Conservation (phyloP, 169 alveolate genomes). For the Ichthyophthirius multifiliis region DNA sequence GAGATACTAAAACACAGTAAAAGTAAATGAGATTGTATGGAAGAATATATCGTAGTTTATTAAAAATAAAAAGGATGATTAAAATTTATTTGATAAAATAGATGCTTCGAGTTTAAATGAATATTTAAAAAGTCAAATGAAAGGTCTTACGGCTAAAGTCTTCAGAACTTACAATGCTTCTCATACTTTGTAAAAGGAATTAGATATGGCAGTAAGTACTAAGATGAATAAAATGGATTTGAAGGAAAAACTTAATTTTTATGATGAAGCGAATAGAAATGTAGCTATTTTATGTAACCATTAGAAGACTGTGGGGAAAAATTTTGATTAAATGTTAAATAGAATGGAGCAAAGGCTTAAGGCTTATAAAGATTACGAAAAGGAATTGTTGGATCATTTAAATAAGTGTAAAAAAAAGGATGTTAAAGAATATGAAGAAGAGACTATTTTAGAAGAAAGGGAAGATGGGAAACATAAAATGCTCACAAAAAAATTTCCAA, state of each 20-base stretch:
- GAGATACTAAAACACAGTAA: slow-evolving; percentile 94
- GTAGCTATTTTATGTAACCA: slow-evolving; percentile 99
- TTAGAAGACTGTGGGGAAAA: slow-evolving; percentile 89
- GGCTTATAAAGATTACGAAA: slow-evolving; percentile 81
- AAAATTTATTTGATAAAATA: slow-evolving; percentile 92
- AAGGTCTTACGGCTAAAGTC: slow-evolving; percentile 98
- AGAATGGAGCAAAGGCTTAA: slow-evolving; percentile 88
- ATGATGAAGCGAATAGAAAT: slow-evolving; percentile 96
- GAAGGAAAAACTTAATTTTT: slow-evolving; percentile 90
- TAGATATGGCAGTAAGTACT: slow-evolving; percentile 58
- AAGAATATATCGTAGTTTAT: slow-evolving; percentile 48
- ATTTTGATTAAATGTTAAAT: slow-evolving; percentile 92
- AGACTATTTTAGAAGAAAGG: slow-evolving; percentile 39
- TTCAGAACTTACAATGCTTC: slow-evolving; percentile 99
- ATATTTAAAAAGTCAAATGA: slow-evolving; percentile 96
- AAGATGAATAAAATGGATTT: slow-evolving; percentile 74
- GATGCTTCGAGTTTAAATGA: slow-evolving; percentile 90
- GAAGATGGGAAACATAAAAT: slow-evolving; percentile 17
- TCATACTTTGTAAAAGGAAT: slow-evolving; percentile 92
- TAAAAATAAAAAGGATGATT: slow-evolving; percentile 87
- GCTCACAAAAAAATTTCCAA: slow-evolving; percentile 54
- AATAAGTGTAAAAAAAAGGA: slow-evolving; percentile 75
- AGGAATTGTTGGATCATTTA: slow-evolving; percentile 78
- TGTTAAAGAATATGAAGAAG: slow-evolving; percentile 54
- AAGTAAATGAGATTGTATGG: slow-evolving; percentile 66